Evolutionary conservation across 2,329 filamentous ascomycete species (phyloP), one percentile per base, ranked within the genome.

Genomic region (Sporothrix protearum): DNA sequence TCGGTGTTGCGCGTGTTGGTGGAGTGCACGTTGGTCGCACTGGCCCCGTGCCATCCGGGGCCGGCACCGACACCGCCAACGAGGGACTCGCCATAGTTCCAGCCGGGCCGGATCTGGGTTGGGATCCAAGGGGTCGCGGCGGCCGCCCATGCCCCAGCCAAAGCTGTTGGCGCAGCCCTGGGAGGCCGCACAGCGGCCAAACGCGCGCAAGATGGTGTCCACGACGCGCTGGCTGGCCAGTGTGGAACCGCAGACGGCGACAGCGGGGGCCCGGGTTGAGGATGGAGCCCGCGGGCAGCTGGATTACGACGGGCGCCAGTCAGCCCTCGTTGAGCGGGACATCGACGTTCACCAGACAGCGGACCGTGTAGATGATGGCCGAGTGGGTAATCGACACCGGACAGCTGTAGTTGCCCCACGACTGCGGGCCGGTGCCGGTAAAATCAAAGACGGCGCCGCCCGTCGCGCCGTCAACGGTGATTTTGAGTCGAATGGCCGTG

Each of bases 1-100:
- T 95, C 92, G 0, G 92, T 94, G 77, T 94, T 95, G 14, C 92
- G 86, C 2, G 92, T 95, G 79, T 95, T 96, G 6, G 92, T 95
- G 91, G 94, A 94, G 80, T 95, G 91, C 1, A 57, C 53, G 33
- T 57, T 30, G 88, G 91, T 78, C 94, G 91, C 92, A 68, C 84
- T 88, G 12, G 91, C 89, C 42, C 92, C 92, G 72, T 91, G 84
- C 92, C 92, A 94, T 12, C 84, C 84, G 0, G 89, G 86, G 0
- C 92, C 92, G 0, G 92, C 92, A 33, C 92, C 92, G 45, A 86
- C 88, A 0, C 92, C 92, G 49, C 92, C 92, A 0, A 91, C 90
- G 73, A 96, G 94, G 7, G 92, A 95, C 80, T 96, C 92, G 79
- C 82, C 84, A 75, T 88, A 87, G 25, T 57, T 57, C 53, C 53